phyloP scores from a whole-genome alignment of 352 stramenopile genomes.

The Nannochloropsis limnetica region DNA sequence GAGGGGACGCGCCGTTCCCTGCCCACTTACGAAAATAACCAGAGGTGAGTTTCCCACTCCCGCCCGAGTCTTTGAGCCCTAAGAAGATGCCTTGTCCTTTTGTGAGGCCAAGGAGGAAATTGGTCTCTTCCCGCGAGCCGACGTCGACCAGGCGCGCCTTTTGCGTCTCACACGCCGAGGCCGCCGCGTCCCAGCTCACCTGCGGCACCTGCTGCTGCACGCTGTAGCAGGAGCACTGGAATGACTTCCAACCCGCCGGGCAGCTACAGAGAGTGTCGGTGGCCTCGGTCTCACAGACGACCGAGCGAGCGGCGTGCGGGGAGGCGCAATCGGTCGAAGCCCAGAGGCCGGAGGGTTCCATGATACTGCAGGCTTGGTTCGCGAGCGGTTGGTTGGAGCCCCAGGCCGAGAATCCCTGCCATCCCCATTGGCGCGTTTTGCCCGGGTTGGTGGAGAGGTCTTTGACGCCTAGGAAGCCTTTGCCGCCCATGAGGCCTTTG shows the following conservation, averaged over 20 bases:
- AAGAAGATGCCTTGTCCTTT: neutral
- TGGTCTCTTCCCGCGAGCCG: neutral
- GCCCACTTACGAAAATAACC: neutral
- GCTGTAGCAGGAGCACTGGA: conserved; percentile 9
- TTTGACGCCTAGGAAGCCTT: neutral
- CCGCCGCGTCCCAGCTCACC: neutral
- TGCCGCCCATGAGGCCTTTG: neutral
- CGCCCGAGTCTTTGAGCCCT: neutral
- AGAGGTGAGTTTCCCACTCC: neutral
- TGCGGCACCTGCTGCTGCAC: neutral
- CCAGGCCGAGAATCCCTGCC: neutral
- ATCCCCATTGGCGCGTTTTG: neutral
- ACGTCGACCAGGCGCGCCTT: neutral
- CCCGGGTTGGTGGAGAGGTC: neutral
- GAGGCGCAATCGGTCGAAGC: neutral
- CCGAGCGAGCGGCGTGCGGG: neutral
- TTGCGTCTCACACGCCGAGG: neutral
- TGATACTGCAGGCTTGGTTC: neutral
- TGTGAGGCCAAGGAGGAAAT: neutral
- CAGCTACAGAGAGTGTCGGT: neutral
- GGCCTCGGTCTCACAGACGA: neutral
- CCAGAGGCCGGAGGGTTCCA: neutral
- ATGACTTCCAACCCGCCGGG: neutral
- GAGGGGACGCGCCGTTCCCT: neutral
- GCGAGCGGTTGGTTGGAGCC: neutral